Percentiles rank a stretch among this genome's conserved stretches.
phyloP scores from a whole-genome alignment of 208 protist species.

The Acanthamoeba quina region DNA sequence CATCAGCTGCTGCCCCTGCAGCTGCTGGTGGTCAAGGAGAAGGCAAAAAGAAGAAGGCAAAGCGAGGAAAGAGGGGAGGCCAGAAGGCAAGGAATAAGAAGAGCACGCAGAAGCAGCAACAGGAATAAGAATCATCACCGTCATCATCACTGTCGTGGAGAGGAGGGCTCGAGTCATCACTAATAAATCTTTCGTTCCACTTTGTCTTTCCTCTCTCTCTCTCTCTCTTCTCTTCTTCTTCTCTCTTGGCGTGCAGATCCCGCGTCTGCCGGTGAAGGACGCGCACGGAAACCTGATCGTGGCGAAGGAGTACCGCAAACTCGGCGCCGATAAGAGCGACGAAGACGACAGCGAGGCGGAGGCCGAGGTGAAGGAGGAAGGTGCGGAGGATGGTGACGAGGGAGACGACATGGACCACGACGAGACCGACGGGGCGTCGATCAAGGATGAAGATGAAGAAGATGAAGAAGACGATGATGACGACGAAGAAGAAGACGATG shows the following conservation, averaged over 20 bases:
- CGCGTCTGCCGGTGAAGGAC: constrained; percentile 56
- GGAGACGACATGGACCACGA: neutral
- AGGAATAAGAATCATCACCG: neutral
- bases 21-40: neutral
- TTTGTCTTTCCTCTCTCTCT: neutral
- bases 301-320: constrained; percentile 13
- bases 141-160: neutral
- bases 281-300: constrained; percentile 17
- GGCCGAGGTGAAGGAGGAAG: neutral
- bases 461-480: neutral
- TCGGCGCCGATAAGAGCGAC: neutral
- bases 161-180: neutral
- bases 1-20: neutral
- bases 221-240: neutral
- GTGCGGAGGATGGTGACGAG: neutral
- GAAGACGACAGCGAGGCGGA: neutral
- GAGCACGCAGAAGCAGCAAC: neutral
- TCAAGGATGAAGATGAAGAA: constrained; percentile 29
- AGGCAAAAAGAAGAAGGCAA: neutral
- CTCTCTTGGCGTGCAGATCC: neutral
- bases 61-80: neutral
- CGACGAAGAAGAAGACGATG: neutral
- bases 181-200: constrained; percentile 17
- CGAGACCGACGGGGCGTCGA: neutral
- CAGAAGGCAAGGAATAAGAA: neutral